phyloP scores from a whole-genome alignment of 2,329 filamentous ascomycete species.

The Diplodia intermedia region DNA sequence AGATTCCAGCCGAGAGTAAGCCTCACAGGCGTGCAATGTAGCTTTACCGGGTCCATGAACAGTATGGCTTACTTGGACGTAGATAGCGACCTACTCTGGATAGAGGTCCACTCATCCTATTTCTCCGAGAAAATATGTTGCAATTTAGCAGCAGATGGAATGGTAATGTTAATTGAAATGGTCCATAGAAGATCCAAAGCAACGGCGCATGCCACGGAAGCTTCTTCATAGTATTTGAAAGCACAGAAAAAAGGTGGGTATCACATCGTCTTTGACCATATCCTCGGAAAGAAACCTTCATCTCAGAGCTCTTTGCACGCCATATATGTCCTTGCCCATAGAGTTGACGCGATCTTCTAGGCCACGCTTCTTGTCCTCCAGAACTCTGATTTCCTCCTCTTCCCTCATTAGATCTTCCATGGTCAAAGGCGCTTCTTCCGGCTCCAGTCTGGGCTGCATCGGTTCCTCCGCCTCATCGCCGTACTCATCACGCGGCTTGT shows the following conservation, averaged over 20 bases:
- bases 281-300: neutral
- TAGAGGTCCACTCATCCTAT: neutral
- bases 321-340: slow-evolving; percentile 68
- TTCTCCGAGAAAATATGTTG: neutral
- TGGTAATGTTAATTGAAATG: neutral
- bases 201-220: neutral
- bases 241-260: slow-evolving; percentile 6
- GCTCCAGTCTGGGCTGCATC: slow-evolving; percentile 57
- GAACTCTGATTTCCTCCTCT: slow-evolving; percentile 70
- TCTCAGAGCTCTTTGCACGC: slow-evolving; percentile 19
- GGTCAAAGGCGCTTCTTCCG: slow-evolving; percentile 58
- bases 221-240: neutral
- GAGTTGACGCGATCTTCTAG: slow-evolving; percentile 70
- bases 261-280: slow-evolving; percentile 6
- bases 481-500: slow-evolving; percentile 63
- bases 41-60: too few relatives aligned
- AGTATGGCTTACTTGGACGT: neutral
- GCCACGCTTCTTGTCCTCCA: slow-evolving; percentile 68
- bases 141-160: too few relatives aligned
- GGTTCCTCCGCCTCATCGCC: slow-evolving; percentile 54
- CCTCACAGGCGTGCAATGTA: neutral
- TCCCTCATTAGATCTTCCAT: slow-evolving; percentile 73
- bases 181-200: neutral
- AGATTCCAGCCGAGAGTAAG: neutral
- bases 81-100: neutral